phyloP scores from a whole-genome alignment of 2,329 filamentous ascomycete species.

The Nemania bipapillata region DNA sequence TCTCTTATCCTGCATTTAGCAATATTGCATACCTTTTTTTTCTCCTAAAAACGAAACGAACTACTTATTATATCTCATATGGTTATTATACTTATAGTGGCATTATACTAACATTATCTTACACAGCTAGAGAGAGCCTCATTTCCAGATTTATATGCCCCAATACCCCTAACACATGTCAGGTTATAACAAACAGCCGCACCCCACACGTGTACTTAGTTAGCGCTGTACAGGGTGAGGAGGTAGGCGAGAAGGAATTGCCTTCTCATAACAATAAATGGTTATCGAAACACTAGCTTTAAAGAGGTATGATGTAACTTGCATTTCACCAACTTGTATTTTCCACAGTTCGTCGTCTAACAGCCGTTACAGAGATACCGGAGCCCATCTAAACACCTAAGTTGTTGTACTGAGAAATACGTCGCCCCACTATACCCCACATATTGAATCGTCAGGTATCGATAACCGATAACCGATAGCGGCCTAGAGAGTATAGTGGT shows the following conservation, averaged over 20 bases:
- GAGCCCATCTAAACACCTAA: too few relatives aligned
- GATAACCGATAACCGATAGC: constrained; percentile 30
- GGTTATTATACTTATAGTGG: neutral
- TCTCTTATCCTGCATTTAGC: too few relatives aligned
- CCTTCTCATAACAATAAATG: too few relatives aligned
- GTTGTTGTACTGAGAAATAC: too few relatives aligned
- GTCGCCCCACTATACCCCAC: constrained; percentile 7
- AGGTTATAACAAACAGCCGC: neutral
- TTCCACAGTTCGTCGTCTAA: too few relatives aligned
- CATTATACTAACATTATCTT: neutral
- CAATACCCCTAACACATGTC: neutral
- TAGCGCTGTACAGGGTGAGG: neutral
- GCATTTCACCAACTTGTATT: too few relatives aligned
- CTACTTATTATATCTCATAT: too few relatives aligned
- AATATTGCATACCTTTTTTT: too few relatives aligned
- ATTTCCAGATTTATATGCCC: neutral
- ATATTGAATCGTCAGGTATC: neutral
- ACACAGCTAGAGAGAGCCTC: neutral
- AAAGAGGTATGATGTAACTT: too few relatives aligned
- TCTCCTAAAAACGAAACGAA: too few relatives aligned
- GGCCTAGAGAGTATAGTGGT: neutral
- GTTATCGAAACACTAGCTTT: too few relatives aligned
- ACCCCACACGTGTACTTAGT: neutral
- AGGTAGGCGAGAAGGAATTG: neutral
- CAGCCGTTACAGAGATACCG: too few relatives aligned